phyloP scores from a whole-genome alignment of 2,329 filamentous ascomycete species.

The Colletotrichum sp. region DNA sequence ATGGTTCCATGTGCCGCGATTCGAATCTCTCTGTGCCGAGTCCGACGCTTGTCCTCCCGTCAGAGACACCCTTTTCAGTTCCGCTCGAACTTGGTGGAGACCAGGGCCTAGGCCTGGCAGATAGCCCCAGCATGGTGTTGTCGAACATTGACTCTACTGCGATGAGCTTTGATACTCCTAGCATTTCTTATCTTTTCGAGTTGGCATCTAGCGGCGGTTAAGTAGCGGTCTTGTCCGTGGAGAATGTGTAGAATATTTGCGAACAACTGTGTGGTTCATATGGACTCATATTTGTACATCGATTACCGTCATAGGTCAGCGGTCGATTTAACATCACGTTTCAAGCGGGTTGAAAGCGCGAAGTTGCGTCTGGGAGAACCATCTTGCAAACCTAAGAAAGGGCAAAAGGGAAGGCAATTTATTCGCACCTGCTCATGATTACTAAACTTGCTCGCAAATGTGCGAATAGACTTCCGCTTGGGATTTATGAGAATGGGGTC shows the following conservation, averaged over 20 bases:
- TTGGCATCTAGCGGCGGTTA: not conserved
- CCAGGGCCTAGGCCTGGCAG: fast-evolving
- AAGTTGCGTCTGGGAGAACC: fast-evolving
- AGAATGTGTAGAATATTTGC: not conserved
- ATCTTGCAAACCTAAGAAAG: not conserved
- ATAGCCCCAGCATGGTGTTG: not conserved
- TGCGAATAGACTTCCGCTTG: not conserved
- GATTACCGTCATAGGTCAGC: too few relatives aligned
- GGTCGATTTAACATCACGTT: too few relatives aligned
- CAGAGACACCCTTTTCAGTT: not conserved
- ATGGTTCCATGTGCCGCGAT: not conserved
- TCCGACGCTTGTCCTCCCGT: not conserved
- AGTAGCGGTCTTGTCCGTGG: fast-evolving
- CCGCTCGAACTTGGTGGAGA: not conserved
- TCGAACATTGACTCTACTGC: not conserved
- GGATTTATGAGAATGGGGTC: not conserved
- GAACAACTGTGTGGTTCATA: not conserved
- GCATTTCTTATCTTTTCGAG: not conserved
- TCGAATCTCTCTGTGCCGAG: not conserved
- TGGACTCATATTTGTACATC: not conserved
- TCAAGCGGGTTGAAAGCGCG: not conserved
- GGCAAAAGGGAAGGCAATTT: fast-evolving
- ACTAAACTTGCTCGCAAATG: not conserved
- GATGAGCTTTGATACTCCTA: not conserved
- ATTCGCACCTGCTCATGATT: fast-evolving